These are phyloP conservation scores for Ascoidea tarda DNA, from an alignment of 805 yeast genomes.

Conservation along the genomic window DNA sequence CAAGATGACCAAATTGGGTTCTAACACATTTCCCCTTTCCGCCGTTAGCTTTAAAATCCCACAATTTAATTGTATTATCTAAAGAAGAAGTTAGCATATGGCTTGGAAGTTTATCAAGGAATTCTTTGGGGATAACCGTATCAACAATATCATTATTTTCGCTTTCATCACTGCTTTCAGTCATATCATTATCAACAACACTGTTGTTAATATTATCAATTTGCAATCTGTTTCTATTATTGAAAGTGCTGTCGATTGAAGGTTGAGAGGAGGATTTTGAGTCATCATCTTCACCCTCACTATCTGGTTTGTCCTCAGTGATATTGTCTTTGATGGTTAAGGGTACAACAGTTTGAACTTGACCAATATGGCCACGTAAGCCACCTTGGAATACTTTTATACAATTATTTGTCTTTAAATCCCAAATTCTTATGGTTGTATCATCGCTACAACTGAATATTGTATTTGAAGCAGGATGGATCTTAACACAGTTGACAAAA, in stretches of 20 bases:
- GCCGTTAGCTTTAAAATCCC: conserved; percentile 48
- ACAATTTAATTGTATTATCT: conserved; percentile 84
- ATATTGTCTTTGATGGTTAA: conserved; percentile 53
- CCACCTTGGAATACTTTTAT: conserved; percentile 65
- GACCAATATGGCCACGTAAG: conserved; percentile 80
- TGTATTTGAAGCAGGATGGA: conserved; percentile 66
- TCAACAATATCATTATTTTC: neutral
- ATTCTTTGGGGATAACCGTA: neutral
- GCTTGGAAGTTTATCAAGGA: conserved; percentile 41
- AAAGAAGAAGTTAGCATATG: conserved; percentile 78
- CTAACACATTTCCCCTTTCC: conserved; percentile 72
- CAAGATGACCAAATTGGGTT: conserved; percentile 95
- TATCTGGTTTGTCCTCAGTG: conserved; percentile 29
- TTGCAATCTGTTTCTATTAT: conserved; percentile 9
- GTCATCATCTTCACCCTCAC: conserved; percentile 18
- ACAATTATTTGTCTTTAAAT: conserved; percentile 66
- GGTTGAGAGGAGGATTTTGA: conserved; percentile 8
- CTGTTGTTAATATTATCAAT: neutral
- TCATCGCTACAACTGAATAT: conserved; percentile 87
- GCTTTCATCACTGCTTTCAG: neutral
- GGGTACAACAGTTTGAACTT: conserved; percentile 86
- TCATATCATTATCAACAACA: neutral
- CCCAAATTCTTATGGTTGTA: conserved; percentile 91
- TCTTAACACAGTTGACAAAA: conserved; percentile 82
- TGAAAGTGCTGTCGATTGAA: conserved; percentile 10